Evolutionary conservation across 306 rosid species (phyloP), one percentile per base, ranked within the genome.

Genomic region (Parietaria judaica): DNA sequence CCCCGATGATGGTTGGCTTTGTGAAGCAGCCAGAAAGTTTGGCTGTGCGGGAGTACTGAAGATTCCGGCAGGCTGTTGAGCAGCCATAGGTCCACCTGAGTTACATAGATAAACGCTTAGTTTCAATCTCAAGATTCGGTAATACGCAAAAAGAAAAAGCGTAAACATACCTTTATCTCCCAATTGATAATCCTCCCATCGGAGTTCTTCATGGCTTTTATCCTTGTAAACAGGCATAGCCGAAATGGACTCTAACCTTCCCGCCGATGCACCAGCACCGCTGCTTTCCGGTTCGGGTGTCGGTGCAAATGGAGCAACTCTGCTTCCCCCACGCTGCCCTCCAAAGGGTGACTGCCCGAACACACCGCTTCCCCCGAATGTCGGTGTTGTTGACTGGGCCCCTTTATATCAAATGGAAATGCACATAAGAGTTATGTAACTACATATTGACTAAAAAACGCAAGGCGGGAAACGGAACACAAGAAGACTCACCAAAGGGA

Each of bases 161-260:
- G 31, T 23, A 23, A 23, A 51, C 37, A 4, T 5, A 88, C 99
- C 94, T 84, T 94, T 94, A 63, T 88, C 99, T 65, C 95, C 95
- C 74, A 68, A 23, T 70, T 94, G 97, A 81, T 94, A 83, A 76
- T 94, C 99, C 71, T 94, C 97, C 97, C 97, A 94, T 81, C 97
- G 80, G 58, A 88, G 83, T 79, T 94, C 99, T 67, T 92, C 99
- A 0, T 92, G 99, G 74, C 95, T 84, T 79, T 88, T 92, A 47
- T 92, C 97, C 72, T 79, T 94, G 84, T 82, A 94, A 55, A 66
- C 56, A 60, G 95, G 73, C 99, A 94, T 94, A 47, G 97, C 95
- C 17, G 99, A 94, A 73, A 94, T 86, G 43, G 99, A 94, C 82
- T 84, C 94, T 71, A 94, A 83, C 69, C 80, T 89, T 12, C 76